Evolutionary conservation across 2,329 filamentous ascomycete genomes (phyloP).

Genomic region (Stagonosporopsis rhizophila): DNA sequence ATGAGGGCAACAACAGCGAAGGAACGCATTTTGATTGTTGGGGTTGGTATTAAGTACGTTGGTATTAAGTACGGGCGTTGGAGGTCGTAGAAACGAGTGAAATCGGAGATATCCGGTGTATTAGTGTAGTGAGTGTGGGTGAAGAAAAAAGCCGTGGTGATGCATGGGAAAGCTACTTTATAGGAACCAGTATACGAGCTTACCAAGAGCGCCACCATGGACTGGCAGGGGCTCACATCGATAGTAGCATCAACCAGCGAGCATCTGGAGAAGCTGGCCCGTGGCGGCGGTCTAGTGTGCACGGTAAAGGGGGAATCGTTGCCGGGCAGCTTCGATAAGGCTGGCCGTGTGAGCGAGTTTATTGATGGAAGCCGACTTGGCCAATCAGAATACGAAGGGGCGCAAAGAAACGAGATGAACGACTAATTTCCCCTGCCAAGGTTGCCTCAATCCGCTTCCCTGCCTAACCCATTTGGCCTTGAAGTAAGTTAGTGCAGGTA

Average conservation of each 20-base stretch:
- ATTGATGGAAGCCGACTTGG: constrained; percentile 36
- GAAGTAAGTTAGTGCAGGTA: constrained; percentile 24
- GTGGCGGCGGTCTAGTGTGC: constrained; percentile 33
- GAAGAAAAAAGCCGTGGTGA: constrained; percentile 37
- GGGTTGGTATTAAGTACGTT: constrained; percentile 44
- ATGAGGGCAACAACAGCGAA: constrained; percentile 39
- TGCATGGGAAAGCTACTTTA: constrained; percentile 44
- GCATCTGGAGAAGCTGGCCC: constrained; percentile 32
- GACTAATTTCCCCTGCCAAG: constrained; percentile 41
- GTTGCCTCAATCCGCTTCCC: constrained; percentile 33
- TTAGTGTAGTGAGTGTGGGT: constrained; percentile 47
- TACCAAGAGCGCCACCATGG: constrained; percentile 29
- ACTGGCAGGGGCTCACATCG: constrained; percentile 34
- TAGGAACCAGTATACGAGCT: constrained; percentile 37
- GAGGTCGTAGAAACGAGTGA: constrained; percentile 50
- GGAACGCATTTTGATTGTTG: constrained; percentile 50
- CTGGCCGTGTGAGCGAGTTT: constrained; percentile 36
- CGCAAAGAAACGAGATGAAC: constrained; percentile 44
- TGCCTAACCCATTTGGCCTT: constrained; percentile 25
- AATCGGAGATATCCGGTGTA: constrained; percentile 50
- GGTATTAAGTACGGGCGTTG: constrained; percentile 43
- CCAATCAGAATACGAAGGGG: constrained; percentile 32
- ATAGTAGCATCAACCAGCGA: constrained; percentile 39
- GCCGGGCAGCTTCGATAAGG: constrained; percentile 32
- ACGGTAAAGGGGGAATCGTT: constrained; percentile 42